Evolutionary conservation across 768 basidiomycete species (phyloP).

Genomic region (Xerocomellus amylosporus): DNA sequence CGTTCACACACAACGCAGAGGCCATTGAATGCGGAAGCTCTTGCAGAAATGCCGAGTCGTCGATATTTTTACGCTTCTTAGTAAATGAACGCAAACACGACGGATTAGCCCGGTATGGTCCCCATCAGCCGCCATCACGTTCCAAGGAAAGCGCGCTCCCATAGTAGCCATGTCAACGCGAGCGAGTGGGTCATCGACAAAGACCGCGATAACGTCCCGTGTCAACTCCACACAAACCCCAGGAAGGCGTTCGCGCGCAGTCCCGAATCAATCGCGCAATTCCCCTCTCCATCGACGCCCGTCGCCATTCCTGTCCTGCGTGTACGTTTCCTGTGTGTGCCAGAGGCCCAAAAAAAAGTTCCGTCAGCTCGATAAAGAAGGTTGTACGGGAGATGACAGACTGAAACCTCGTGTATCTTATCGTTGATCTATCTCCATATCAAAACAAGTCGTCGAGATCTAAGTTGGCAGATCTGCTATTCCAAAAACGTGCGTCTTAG

Average conservation of each 20-base stretch:
- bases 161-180: conserved; percentile 20
- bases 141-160: conserved; percentile 8
- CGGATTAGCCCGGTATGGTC: neutral
- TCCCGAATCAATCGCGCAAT: conserved; percentile 1
- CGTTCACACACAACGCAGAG: neutral
- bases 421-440: conserved; percentile 18
- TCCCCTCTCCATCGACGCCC: neutral
- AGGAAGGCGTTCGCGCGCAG: neutral
- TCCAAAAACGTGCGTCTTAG: conserved; percentile 9
- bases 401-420: conserved; percentile 21
- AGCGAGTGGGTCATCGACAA: neutral
- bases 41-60: neutral
- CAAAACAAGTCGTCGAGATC: conserved; percentile 13
- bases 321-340: neutral
- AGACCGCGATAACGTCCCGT: neutral
- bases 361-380: neutral
- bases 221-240: conserved; percentile 13
- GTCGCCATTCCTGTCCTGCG: conserved; percentile 4
- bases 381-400: neutral
- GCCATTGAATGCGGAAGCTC: neutral
- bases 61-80: neutral
- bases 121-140: neutral
- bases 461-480: neutral
- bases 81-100: conserved; percentile 4
- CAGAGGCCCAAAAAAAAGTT: neutral